Evolutionary conservation across 768 basidiomycete genomes (phyloP), one percentile per base, ranked within the genome.

Genomic region (Sarcodon aspratus): DNA sequence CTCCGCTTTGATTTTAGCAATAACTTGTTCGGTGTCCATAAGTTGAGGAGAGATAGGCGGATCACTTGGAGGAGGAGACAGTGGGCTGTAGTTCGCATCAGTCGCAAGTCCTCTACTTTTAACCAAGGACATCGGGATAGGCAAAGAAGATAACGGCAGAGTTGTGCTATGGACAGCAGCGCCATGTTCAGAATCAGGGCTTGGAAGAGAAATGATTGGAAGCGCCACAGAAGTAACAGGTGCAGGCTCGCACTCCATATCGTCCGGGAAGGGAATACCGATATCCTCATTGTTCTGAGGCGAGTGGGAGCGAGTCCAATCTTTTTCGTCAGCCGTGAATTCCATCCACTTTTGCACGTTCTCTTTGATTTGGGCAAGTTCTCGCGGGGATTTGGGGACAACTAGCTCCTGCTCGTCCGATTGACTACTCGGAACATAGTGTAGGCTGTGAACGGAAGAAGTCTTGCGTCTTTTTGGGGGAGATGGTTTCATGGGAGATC

Each of bases 391-490:
- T 2, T 50, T 47, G n/a, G 66, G 65, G 7, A 68, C 47, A 40
- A 59, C 61, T 44, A 82, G 63, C 53, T 84, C 81, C 43, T 71
- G 65, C 58, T 83, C 83, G 52, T 82, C 78, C 44, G 80, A 81
- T 59, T 82, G 77, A 54, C 82, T 84, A 44, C 79, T 82, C 17
- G 76, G 79, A 7, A 83, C 67, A 15, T 42, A 42, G 40, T 17
- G 9, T 9, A 42, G 17, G 27, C 17, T 17, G 13, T 27, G 27
- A 15, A 27, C 27, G 40, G 40, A 27, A 13, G 9, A 15, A n/a
- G 27, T 9, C 27, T 42, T 42, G 11, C 15, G 40, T 13, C 27
- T 42, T 42, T 42, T 42, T 4, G 40, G 40, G 15, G 27, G 27
- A 42, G 15, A 17, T 27, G 9, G 17, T 27, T 42, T 42, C 40